These are phyloP conservation scores for Phytophthora crassamura DNA, from an alignment of 352 stramenopile species.

Conservation along the genomic window DNA sequence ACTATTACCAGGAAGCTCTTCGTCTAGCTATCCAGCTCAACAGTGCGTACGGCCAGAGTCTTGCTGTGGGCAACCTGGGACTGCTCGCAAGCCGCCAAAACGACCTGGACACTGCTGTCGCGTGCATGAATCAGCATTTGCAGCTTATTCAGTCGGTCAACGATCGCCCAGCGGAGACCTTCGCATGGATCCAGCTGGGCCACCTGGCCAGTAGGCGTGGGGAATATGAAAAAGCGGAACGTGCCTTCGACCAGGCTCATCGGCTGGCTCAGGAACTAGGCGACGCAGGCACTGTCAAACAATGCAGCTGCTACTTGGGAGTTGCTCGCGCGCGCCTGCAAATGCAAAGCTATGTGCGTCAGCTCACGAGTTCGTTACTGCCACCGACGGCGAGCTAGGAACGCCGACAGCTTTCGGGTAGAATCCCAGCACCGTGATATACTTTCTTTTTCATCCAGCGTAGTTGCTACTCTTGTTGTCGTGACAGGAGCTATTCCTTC, in stretches of 20 bases:
- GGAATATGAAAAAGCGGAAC: constrained; percentile 73
- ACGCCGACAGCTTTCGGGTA: constrained; percentile 1
- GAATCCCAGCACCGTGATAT: constrained; percentile 11
- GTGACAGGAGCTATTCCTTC: constrained; percentile 43
- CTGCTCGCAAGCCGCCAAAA: constrained; percentile 86
- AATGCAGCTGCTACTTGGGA: constrained; percentile 85
- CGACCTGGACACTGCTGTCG: constrained; percentile 75
- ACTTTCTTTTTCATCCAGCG: constrained; percentile 10
- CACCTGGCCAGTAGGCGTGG: constrained; percentile 65
- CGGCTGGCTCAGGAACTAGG: constrained; percentile 73
- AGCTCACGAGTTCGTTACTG: constrained; percentile 49
- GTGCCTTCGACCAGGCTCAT: constrained; percentile 84
- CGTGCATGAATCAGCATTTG: constrained; percentile 91
- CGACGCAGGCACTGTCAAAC: constrained; percentile 70
- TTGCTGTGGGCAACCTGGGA: constrained; percentile 89
- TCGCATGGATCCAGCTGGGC: constrained; percentile 89
- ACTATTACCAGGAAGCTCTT: constrained; percentile 89
- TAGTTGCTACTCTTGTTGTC: constrained; percentile 12
- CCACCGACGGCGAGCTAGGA: constrained; percentile 12
- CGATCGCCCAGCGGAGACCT: constrained; percentile 77
- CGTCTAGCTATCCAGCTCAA: constrained; percentile 87
- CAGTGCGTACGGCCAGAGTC: constrained; percentile 84
- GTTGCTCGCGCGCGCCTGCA: constrained; percentile 72
- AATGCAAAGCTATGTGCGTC: constrained; percentile 62
- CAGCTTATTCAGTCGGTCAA: constrained; percentile 89